Evolutionary conservation across 2,329 filamentous ascomycete genomes (phyloP).

Genomic region (Keithomyces neogunnii): DNA sequence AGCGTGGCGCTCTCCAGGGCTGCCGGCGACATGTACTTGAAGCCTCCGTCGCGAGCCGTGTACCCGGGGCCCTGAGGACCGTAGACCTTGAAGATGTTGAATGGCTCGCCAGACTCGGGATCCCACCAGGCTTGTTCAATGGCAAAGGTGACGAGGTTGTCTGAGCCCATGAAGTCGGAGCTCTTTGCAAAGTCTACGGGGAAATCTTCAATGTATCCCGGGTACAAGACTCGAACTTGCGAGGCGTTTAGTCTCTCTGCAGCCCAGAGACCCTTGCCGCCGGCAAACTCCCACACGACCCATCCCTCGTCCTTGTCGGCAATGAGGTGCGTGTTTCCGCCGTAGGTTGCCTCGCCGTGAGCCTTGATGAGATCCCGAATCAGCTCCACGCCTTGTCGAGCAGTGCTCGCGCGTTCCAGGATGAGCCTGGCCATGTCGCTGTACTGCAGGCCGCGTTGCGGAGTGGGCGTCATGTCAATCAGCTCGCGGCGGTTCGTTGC

Average conservation of each 20-base stretch:
- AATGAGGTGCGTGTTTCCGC: conserved; percentile 33
- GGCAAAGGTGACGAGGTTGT: conserved; percentile 18
- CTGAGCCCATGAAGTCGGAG: conserved; percentile 17
- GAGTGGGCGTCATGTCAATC: conserved; percentile 29
- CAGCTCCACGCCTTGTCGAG: conserved; percentile 31
- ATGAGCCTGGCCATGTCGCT: conserved; percentile 31
- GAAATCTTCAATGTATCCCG: conserved; percentile 20
- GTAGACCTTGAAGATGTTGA: conserved; percentile 19
- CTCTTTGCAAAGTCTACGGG: conserved; percentile 13
- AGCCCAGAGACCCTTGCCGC: conserved; percentile 17
- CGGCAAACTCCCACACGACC: conserved; percentile 20
- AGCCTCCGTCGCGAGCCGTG: conserved; percentile 17
- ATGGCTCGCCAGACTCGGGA: conserved; percentile 12
- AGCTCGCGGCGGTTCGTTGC: conserved; percentile 29
- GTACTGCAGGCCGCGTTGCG: conserved; percentile 31
- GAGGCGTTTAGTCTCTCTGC: conserved; percentile 16
- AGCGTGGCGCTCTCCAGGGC: conserved; percentile 15
- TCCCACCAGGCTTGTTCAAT: conserved; percentile 19
- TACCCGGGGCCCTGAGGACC: conserved; percentile 13
- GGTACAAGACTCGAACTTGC: conserved; percentile 17
- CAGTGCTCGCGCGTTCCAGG: conserved; percentile 29
- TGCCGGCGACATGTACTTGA: conserved; percentile 22
- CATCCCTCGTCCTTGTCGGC: conserved; percentile 23
- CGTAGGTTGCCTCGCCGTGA: conserved; percentile 32
- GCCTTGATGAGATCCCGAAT: conserved; percentile 29